Percentiles rank a stretch among this genome's conserved stretches.
phyloP scores from a whole-genome alignment of 2,329 filamentous ascomycete species.

The Penicillium sp. region DNA sequence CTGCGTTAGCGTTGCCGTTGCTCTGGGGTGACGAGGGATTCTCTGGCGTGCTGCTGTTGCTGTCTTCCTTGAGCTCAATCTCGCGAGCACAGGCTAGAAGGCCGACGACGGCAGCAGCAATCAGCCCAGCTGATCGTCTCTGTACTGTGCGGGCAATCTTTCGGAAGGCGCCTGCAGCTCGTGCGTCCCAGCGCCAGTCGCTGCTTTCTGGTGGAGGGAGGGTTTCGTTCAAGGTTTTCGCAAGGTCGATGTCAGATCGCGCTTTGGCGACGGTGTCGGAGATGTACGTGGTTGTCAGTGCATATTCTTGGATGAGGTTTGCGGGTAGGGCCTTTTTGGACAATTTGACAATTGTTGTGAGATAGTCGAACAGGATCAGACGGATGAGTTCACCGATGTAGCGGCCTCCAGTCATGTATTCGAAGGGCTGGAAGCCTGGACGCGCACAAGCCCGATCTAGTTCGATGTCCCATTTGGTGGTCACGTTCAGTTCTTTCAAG shows the following conservation, averaged over 20 bases:
- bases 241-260: constrained; percentile 48
- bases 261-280: constrained; percentile 63
- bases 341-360: constrained; percentile 46
- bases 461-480: constrained; percentile 66
- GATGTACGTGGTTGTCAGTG: constrained; percentile 68
- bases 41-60: constrained; percentile 36
- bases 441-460: constrained; percentile 64
- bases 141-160: constrained; percentile 68
- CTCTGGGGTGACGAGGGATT: constrained; percentile 27
- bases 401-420: constrained; percentile 78
- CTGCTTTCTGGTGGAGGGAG: constrained; percentile 48
- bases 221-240: constrained; percentile 50
- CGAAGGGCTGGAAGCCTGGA: constrained; percentile 75
- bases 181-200: constrained; percentile 60
- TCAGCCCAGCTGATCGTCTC: constrained; percentile 66
- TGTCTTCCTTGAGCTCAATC: constrained; percentile 48
- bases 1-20: constrained; percentile 23
- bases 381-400: constrained; percentile 75
- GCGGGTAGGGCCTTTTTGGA: constrained; percentile 49
- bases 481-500: constrained; percentile 55
- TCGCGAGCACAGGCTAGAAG: constrained; percentile 67
- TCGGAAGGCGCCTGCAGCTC: constrained; percentile 58
- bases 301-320: constrained; percentile 56
- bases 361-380: constrained; percentile 64
- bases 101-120: constrained; percentile 68